A percentile compares a stretch with the other conserved stretches of the same genome.
phyloP scores from a whole-genome alignment of 768 basidiomycete genomes.

The Sporobolomyces roseus region DNA sequence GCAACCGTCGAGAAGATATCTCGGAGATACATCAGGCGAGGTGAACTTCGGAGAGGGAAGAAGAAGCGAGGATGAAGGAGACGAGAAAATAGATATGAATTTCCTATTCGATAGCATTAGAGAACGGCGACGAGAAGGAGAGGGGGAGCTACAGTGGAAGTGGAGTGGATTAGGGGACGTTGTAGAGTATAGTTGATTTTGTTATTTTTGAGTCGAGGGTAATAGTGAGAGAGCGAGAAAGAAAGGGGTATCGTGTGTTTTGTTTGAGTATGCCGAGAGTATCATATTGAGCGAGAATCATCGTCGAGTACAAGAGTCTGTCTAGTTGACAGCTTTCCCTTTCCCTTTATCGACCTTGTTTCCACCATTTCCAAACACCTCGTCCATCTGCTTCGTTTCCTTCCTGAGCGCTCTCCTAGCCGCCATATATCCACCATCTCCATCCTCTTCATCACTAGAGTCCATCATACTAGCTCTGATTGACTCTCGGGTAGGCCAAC shows the following conservation, averaged over 20 bases:
- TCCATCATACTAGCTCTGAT: slow-evolving; percentile 13
- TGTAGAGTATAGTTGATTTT: no score
- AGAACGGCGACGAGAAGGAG: no score
- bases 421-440: slow-evolving; percentile 17
- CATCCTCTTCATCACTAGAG: slow-evolving; percentile 17
- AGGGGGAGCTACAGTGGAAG: no score
- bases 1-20: no score
- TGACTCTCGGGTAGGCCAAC: slow-evolving; percentile 21
- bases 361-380: slow-evolving; percentile 4
- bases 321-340: slow-evolving; percentile 5
- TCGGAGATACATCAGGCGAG: no score
- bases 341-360: slow-evolving; percentile 29
- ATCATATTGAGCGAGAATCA: no score
- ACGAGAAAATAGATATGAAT: no score
- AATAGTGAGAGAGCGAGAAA: background rate
- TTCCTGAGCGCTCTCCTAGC: slow-evolving; percentile 31
- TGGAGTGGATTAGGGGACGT: no score
- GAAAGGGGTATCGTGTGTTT: background rate
- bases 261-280: no score
- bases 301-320: background rate
- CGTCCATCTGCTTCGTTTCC: slow-evolving; percentile 20
- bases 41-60: no score
- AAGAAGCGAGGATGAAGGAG: no score
- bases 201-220: background rate
- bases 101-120: no score